Percentiles rank a stretch among this genome's conserved stretches.
Conservation (phyloP, 2,329 filamentous ascomycete genomes). For the Scedosporium boydii region DNA sequence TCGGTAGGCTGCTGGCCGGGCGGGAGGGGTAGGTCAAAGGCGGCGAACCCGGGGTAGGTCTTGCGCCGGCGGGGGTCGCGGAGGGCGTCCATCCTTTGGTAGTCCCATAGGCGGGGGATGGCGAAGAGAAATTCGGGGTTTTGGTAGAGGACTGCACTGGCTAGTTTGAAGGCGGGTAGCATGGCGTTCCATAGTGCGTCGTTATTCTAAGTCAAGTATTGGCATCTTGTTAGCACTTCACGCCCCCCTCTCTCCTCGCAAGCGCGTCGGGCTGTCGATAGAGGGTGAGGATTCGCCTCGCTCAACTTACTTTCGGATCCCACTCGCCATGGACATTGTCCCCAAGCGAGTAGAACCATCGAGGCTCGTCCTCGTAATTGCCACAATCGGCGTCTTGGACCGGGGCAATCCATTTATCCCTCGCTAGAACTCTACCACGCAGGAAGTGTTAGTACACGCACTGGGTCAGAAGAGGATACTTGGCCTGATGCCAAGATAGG, state of each 20-base stretch:
- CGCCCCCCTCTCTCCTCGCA: too few species aligned
- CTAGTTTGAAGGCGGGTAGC: slow-evolving; percentile 18
- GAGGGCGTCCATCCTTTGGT: slow-evolving; percentile 9
- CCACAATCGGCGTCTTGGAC: background rate
- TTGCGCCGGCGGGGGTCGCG: slow-evolving; percentile 9
- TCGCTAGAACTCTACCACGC: slow-evolving; percentile 4
- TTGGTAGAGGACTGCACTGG: slow-evolving; percentile 14
- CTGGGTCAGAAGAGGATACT: background rate
- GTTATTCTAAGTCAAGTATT: slow-evolving; percentile 8
- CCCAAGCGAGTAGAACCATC: slow-evolving; percentile 13
- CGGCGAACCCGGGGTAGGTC: too few species aligned
- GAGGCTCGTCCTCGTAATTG: background rate
- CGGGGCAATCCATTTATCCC: slow-evolving; percentile 7
- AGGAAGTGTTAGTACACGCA: background rate
- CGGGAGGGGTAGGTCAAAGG: background rate
- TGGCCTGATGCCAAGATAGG: background rate
- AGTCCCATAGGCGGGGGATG: slow-evolving; percentile 16
- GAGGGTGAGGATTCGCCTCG: background rate
- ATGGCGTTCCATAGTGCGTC: slow-evolving; percentile 20
- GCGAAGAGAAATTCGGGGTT: slow-evolving; percentile 13
- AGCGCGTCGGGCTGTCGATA: background rate
- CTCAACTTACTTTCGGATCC: slow-evolving; percentile 14
- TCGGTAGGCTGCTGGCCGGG: background rate
- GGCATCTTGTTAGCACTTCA: too few species aligned
- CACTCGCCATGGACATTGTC: slow-evolving; percentile 14